These are phyloP conservation scores for Microcos paniculata DNA, from an alignment of 345 rosid genomes.

Conservation along the genomic window DNA sequence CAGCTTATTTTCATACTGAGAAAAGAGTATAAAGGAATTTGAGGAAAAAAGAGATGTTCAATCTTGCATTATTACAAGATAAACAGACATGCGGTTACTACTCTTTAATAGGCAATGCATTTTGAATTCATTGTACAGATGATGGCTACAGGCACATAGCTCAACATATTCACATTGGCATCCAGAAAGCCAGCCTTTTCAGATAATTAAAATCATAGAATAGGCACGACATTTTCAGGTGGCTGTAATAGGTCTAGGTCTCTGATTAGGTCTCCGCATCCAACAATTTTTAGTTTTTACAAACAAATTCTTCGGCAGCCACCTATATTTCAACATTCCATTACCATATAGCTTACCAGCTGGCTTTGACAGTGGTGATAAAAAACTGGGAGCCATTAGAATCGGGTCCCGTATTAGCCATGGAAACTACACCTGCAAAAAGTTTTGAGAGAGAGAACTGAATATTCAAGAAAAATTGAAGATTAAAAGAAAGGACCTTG, in stretches of 20 bases:
- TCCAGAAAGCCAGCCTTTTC: neutral
- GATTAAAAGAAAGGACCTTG: neutral
- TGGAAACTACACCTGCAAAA: slow-evolving; percentile 74
- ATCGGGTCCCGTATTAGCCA: slow-evolving; percentile 92
- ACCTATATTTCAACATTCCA: neutral
- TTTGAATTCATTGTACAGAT: neutral
- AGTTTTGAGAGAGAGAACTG: neutral
- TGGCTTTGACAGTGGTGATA: slow-evolving; percentile 87
- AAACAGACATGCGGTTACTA: neutral
- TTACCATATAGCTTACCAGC: slow-evolving; percentile 59
- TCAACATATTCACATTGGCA: neutral
- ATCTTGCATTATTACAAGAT: neutral
- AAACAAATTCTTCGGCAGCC: neutral
- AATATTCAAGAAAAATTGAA: slow-evolving; percentile 1
- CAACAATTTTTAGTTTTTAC: neutral
- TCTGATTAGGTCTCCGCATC: neutral
- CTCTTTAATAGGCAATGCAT: neutral
- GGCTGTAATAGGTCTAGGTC: neutral
- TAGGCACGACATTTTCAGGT: neutral
- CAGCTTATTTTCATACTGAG: neutral
- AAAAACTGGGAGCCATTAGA: slow-evolving; percentile 97
- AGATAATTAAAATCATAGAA: neutral
- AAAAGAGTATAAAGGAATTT: neutral
- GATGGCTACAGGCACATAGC: neutral
- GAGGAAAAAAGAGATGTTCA: too few relatives aligned